Evolutionary conservation across 495 filamentous ascomycete species (phyloP), one percentile per base, ranked within the genome.

Genomic region (Amniculicola lignicola): DNA sequence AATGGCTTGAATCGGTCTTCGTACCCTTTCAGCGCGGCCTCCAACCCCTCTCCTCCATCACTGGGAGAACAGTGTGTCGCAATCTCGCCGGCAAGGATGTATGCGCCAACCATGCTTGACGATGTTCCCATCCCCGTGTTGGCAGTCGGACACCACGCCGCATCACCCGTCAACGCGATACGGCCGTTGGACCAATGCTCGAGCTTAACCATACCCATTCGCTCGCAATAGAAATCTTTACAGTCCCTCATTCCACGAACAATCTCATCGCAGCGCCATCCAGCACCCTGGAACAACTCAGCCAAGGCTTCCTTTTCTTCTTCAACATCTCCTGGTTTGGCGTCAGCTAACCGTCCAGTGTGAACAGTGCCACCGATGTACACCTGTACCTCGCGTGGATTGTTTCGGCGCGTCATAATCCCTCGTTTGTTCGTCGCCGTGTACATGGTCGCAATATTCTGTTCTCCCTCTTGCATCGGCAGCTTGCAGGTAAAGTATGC

Each of bases 171-270:
- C 10, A 71, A 54, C 3, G 50, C 65, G 0, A 71, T 61, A 7
- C 67, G 55, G 27, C 65, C 65, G 21, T 57, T 67, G 28, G 42
- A 41, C 56, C 37, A 57, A 1, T n/a, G 2, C 4, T 55, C 35
- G 33, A 59, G 37, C n/a, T 60, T 53, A n/a, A 62, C 50, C 28
- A 63, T 64, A 6, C 54, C 66, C 2, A 59, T 23, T 29, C 64
- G 58, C n/a, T 60, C 12, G 35, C 36, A 36, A 19, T 82, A 82
- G 33, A 80, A 79, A 58, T 83, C 76, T 1, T 77, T 66, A 5
- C 73, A 48, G 0, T 64, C 18, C 5, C 40, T 41, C 50, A 78
- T 35, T 1, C 56, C 73, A 4, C 71, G 65, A 7, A 80, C 16
- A 23, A 80, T 62, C 21, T 68, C 12, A 3, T 73, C 63, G 4